These are phyloP conservation scores for Aeschynomene evenia DNA, from an alignment of 306 rosid genomes.

Conservation along the genomic window DNA sequence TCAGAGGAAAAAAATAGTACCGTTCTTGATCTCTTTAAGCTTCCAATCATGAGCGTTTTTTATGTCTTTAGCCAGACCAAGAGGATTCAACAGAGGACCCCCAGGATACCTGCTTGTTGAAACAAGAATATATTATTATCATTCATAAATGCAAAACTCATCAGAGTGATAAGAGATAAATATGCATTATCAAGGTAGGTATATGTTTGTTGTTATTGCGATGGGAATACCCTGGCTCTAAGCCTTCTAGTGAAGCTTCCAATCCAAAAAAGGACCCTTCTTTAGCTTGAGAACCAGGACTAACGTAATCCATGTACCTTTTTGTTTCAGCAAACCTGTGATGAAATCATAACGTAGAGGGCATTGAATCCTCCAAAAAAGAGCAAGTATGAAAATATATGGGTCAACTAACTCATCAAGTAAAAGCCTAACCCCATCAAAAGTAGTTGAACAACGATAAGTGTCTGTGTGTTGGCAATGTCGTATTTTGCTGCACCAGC, in stretches of 20 bases:
- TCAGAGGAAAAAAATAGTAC: slow-evolving; percentile 36
- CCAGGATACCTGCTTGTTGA: slow-evolving; percentile 68
- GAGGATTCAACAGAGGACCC: slow-evolving; percentile 83
- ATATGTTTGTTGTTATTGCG: slow-evolving; percentile 1
- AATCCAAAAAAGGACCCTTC: slow-evolving; percentile 78
- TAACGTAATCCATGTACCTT: slow-evolving; percentile 87
- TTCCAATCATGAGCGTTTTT: slow-evolving; percentile 73
- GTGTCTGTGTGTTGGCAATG: slow-evolving; percentile 67
- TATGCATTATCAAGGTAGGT: background rate
- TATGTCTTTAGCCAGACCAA: slow-evolving; percentile 83
- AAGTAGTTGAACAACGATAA: slow-evolving; percentile 72
- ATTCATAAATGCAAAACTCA: background rate
- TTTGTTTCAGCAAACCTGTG: slow-evolving; percentile 78
- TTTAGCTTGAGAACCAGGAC: slow-evolving; percentile 90
- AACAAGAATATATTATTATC: background rate
- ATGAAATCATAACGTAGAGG: background rate
- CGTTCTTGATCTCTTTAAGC: slow-evolving; percentile 91
- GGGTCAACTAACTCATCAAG: slow-evolving; percentile 14
- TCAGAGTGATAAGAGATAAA: background rate
- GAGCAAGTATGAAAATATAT: background rate
- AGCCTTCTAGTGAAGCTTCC: slow-evolving; percentile 72
- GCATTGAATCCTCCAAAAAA: background rate
- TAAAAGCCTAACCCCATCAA: slow-evolving; percentile 75
- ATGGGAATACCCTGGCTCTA: slow-evolving; percentile 85
- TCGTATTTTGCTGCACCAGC: slow-evolving; percentile 80